Percentiles rank a stretch among this genome's conserved stretches.
Evolutionary conservation across 2,329 filamentous ascomycete genomes (phyloP).

Genomic region (Epichloe typhina): DNA sequence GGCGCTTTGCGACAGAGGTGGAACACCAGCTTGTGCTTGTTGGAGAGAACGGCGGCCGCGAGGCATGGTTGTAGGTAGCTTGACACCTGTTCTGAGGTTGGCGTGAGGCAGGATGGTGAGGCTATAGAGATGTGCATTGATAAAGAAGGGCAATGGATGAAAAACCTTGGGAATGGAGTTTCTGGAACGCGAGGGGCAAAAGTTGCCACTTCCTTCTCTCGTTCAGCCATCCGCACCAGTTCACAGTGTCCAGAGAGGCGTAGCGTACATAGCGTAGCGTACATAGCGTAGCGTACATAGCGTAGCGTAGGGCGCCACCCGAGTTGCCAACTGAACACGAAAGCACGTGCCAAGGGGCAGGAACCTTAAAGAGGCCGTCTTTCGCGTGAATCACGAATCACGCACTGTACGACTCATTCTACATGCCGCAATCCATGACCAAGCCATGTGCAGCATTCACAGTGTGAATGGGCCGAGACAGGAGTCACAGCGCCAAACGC

Average conservation of each 20-base stretch:
- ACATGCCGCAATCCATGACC: neutral
- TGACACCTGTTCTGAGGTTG: neutral
- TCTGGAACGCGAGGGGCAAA: constrained; percentile 7
- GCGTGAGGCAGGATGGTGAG: neutral
- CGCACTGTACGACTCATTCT: neutral
- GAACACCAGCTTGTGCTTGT: constrained; percentile 5
- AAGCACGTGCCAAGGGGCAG: constrained; percentile 16
- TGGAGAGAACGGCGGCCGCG: constrained; percentile 16
- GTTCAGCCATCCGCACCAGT: constrained; percentile 8
- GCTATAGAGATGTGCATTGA: neutral
- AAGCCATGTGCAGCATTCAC: neutral
- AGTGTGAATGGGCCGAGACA: constrained; percentile 7
- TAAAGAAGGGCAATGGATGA: neutral
- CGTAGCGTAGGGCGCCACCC: constrained; percentile 1
- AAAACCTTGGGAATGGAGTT: neutral
- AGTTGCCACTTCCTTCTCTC: constrained; percentile 12
- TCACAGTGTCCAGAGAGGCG: constrained; percentile 17
- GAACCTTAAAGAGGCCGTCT: constrained; percentile 6
- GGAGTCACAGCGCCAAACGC: neutral
- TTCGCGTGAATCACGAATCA: neutral
- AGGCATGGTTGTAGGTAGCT: constrained; percentile 13
- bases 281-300: no score
- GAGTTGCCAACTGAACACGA: constrained; percentile 20
- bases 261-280: neutral
- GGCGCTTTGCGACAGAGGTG: neutral